A percentile compares a stretch with the other conserved stretches of the same genome.
These are phyloP conservation scores for Dysphania ambrosioides DNA, from an alignment of 148 eudicot species.

Conservation along the genomic window DNA sequence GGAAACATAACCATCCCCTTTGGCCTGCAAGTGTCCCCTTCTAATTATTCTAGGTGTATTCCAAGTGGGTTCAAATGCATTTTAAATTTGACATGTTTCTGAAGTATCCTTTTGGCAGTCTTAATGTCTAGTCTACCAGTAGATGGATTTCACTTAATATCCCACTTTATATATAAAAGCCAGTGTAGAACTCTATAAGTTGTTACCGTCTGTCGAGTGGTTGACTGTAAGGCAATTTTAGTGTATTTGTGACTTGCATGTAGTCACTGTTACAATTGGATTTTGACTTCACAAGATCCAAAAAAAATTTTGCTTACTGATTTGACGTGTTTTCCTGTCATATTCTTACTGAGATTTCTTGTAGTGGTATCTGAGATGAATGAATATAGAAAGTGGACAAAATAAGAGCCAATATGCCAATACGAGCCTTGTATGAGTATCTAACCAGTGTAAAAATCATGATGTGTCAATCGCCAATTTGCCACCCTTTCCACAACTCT, in stretches of 20 bases:
- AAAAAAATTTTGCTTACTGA: no score
- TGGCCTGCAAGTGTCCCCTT: background rate
- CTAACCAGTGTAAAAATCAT: background rate
- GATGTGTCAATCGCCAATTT: background rate
- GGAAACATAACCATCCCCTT: background rate
- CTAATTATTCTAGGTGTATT: no score
- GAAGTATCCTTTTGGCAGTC: no score
- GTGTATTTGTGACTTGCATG: background rate
- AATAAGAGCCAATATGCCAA: no score
- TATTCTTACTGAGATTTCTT: background rate
- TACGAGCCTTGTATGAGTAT: background rate
- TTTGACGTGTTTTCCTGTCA: background rate
- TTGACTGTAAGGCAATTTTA: background rate
- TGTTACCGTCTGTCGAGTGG: background rate
- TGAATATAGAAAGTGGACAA: background rate
- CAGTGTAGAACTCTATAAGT: background rate
- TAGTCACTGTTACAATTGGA: no score
- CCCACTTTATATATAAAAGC: no score
- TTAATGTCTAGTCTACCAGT: no score
- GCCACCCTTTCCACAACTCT: background rate
- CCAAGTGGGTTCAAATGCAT: background rate
- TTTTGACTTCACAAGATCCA: no score
- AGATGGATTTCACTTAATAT: no score
- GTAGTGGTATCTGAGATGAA: background rate
- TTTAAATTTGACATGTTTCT: no score